Evolutionary conservation across 2,329 filamentous ascomycete genomes (phyloP), one percentile per base, ranked within the genome.

Genomic region (Colletotrichum graminicola): DNA sequence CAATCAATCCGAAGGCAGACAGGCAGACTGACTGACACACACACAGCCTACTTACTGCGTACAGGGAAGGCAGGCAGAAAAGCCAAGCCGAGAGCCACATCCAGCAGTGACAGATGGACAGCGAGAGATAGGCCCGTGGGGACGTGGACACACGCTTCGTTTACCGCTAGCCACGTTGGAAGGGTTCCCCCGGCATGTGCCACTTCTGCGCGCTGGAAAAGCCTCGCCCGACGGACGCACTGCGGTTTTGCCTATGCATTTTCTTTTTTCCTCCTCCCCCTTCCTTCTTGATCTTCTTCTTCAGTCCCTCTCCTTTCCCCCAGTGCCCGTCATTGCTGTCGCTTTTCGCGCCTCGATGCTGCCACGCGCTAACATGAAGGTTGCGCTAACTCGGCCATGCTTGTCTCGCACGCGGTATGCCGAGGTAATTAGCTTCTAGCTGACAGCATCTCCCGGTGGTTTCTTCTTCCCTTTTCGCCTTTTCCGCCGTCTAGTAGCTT

Each of bases 111-210:
- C 47, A 51, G 47, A 14, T 23, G 8, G 51, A 29, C 26, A 32
- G 26, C 16, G 26, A 34, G 3, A 60, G 21, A 12, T 36, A 32
- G 39, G 29, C 56, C 36, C 43, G 56, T 45, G 59, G n/a, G 45
- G 59, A 49, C 59, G 29, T 32, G 59, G 47, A 34, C 23, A 52
- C 66, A 67, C 66, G 52, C 61, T 60, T 70, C 67, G 62, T 52
- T 66, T 61, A 55, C 54, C 62, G 57, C 57, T 62, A 60, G 57
- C 64, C 68, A 71, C 68, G 65, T 64, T 68, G 65, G 65, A 64
- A 71, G 68, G 68, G 68, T 59, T 43, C 45, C 51, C 68, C 65
- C 51, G 36, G 56, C 67, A 39, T 61, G 67, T 66, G 56, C 39
- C 39, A 45, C 52, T 62, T 68, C 59, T 71, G 64, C 43, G 64